Base-by-base conservation (phyloP, 1,284 basidiomycete genomes). In the Heterobasidion occidentale region DNA sequence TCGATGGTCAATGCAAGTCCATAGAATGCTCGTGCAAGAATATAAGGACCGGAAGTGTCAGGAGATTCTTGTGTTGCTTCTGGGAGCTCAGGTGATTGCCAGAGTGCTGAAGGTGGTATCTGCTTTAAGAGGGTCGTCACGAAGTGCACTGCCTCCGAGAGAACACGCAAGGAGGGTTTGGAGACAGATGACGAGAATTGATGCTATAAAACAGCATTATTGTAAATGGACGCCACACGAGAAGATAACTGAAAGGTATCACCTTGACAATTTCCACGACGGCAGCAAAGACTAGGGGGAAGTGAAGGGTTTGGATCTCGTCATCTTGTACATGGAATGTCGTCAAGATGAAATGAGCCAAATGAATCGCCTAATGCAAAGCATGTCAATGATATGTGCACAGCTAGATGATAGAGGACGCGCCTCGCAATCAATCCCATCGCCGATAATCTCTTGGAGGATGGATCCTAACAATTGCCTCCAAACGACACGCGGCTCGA, bases 401-500 rank as follows among this genome's bases (percentile, higher is more conserved):
- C 19, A 54, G 35, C 56, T 38, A 34, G n/a, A 48, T 38, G 1
- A 14, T 33, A 58, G 51, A 19, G 48, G 52, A 56, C 66, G 46
- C 65, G 83, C 85, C 73, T 86, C 83, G 42, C 69, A 68, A 4
- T 69, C 61, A 12, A 63, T 64, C 42, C 71, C 73, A 55, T 76
- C 70, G 7, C 74, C 74, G 2, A 65, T 65, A 19, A 90, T 74
- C 59, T 86, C 80, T 1, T 71, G 60, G 59, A 83, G 72, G 45
- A 88, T 70, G 3, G 79, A 72, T 17, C 70, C 66, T 52, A 91
- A 79, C 0, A 98, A 68, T 46, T 86, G 80, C 61, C 84, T 89
- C 92, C 95, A 99, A 2, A 94, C 74, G 36, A 94, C 77, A 57
- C 84, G 83, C 1, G 94, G 94, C 61, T 99, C 97, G 9, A 95